Base-by-base conservation (phyloP, 345 rosid genomes). In the Erucastrum elatum region DNA sequence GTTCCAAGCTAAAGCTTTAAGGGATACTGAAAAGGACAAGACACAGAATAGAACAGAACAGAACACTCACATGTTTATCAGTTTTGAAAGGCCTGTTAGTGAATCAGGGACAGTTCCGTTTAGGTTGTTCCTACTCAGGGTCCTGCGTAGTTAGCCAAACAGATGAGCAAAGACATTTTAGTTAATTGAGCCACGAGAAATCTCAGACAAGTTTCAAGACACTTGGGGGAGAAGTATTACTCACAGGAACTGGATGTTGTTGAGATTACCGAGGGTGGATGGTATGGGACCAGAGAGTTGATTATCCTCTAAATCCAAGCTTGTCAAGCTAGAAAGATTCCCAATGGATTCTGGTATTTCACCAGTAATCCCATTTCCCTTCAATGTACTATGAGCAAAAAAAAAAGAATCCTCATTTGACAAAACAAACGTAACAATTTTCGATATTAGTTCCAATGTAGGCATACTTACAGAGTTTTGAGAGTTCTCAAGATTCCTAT, bases 231-330 rank as follows among this genome's bases (percentile, higher is more conserved):
- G 21, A 21, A 21, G 21, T 21, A 21, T 21, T 21, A 21, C 21
- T 21, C 21, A 95, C 99, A 95, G 82, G 85, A 93, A 90, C 76
- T 91, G 98, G 71, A 93, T 97, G 77, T 77, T 88, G 73, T 81
- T 85, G 75, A 95, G 98, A 75, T 88, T 82, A 25, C 99, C 92
- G n/a, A 93, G 81, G 30, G 91, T 83, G 73, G 90, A 71, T 51
- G 99, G 99, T 84, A 95, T 93, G 70, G 74, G 84, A 75, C 98
- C 99, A 56, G 71, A 86, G 66, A 95, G 81, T 59, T 39, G 87
- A 86, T 95, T 95, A 80, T 90, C 88, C 81, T 87, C 97, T 87
- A 95, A 87, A 82, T 95, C 98, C 84, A 95, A 87, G 84, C 87
- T 90, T 55, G 87, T 89, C 77, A 95, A 87, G 80, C 88, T 90